Evolutionary conservation across 2,329 filamentous ascomycete genomes (phyloP).

Genomic region (Exophiala dermatitidis): DNA sequence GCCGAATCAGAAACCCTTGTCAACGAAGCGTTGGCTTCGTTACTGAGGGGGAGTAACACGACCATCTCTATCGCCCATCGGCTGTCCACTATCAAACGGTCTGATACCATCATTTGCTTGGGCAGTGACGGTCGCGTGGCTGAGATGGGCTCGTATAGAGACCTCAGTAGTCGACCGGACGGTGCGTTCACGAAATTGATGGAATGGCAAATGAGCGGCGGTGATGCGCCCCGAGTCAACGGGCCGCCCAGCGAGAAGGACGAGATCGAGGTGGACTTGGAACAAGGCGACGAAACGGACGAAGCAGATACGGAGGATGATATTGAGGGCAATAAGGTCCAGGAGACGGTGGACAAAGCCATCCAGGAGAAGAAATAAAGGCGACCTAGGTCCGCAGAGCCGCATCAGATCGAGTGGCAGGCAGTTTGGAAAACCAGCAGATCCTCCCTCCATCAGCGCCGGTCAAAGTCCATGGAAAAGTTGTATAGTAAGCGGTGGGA

Average conservation of each 20-base stretch:
- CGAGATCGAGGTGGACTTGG: constrained; percentile 42
- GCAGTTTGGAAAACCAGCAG: background rate
- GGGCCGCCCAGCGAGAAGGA: constrained; percentile 44
- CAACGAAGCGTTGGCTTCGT: constrained; percentile 74
- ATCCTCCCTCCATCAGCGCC: too few species aligned
- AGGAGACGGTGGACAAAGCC: constrained; percentile 17
- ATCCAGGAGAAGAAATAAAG: constrained; percentile 15
- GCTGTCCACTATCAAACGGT: constrained; percentile 91
- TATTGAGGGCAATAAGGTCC: constrained; percentile 20
- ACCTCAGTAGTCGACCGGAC: constrained; percentile 63
- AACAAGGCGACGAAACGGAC: constrained; percentile 31
- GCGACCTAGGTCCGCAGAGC: background rate
- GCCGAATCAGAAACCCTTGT: constrained; percentile 96
- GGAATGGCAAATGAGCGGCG: constrained; percentile 97
- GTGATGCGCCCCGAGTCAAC: constrained; percentile 44
- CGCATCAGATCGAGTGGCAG: background rate
- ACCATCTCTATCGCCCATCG: constrained; percentile 97
- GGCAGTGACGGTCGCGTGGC: constrained; percentile 80
- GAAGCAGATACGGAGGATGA: constrained; percentile 30
- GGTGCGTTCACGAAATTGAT: constrained; percentile 92
- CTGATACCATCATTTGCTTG: constrained; percentile 88
- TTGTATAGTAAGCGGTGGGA: too few species aligned
- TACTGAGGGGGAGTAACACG: constrained; percentile 82
- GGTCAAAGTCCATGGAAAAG: too few species aligned
- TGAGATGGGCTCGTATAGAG: constrained; percentile 76